Percentiles rank a stretch among this genome's conserved stretches.
These are phyloP conservation scores for Coriolopsis trogii DNA, from an alignment of 1,284 basidiomycete genomes.

Conservation along the genomic window DNA sequence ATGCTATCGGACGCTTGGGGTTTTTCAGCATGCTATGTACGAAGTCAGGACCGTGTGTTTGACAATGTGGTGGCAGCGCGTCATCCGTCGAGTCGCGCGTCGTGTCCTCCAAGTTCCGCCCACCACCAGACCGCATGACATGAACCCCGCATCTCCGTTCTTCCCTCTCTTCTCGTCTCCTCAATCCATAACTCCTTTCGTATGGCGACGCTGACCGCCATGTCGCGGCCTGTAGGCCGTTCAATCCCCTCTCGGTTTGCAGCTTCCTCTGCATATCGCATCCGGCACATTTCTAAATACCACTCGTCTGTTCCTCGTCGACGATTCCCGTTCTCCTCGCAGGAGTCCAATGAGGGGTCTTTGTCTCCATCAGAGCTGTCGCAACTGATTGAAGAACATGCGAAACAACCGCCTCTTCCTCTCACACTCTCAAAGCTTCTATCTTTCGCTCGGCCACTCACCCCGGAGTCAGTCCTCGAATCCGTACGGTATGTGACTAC, in stretches of 20 bases:
- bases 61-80: neutral
- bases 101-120: constrained; percentile 19
- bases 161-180: neutral
- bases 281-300: neutral
- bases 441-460: constrained; percentile 73
- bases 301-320: constrained; percentile 1
- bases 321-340: constrained; percentile 10
- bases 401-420: constrained; percentile 58
- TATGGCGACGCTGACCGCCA: neutral
- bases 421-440: constrained; percentile 71
- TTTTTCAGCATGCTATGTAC: neutral
- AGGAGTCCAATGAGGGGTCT: neutral
- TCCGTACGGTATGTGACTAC: constrained; percentile 72
- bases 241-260: neutral
- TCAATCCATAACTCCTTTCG: too few species aligned
- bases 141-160: constrained; percentile 2
- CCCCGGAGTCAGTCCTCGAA: constrained; percentile 64
- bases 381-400: constrained; percentile 53
- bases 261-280: neutral
- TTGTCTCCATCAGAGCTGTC: constrained; percentile 45
- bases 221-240: neutral
- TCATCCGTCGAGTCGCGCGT: constrained; percentile 2
- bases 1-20: constrained; percentile 19
- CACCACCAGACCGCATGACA: constrained; percentile 2
- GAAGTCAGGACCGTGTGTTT: neutral